These are phyloP conservation scores for Xylariaceae sp. DNA, from an alignment of 2,329 filamentous ascomycete species.

Conservation along the genomic window DNA sequence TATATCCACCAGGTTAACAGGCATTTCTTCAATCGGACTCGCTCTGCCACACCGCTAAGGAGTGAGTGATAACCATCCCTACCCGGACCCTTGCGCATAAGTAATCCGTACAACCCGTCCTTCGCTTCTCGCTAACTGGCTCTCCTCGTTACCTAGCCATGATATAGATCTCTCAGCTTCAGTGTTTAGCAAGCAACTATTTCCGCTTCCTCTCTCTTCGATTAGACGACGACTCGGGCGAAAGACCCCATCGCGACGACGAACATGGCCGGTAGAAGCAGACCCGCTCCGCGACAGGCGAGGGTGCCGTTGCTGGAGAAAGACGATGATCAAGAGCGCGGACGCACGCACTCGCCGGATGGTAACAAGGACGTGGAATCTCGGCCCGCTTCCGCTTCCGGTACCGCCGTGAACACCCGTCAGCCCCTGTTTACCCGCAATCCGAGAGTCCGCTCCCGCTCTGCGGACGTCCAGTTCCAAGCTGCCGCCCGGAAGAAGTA, in stretches of 20 bases:
- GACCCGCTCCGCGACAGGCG: constrained; percentile 44
- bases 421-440: constrained; percentile 45
- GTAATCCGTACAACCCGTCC: neutral
- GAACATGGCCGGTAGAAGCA: constrained; percentile 35
- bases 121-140: neutral
- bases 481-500: constrained; percentile 74
- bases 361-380: constrained; percentile 6
- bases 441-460: constrained; percentile 71
- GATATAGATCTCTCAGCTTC: neutral
- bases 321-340: constrained; percentile 29
- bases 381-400: constrained; percentile 30
- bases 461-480: constrained; percentile 60
- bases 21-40: neutral
- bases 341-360: constrained; percentile 26
- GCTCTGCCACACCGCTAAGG: neutral
- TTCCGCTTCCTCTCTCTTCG: neutral
- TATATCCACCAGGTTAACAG: neutral
- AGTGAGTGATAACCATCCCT: neutral
- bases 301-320: constrained; percentile 39
- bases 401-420: constrained; percentile 32
- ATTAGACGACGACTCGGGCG: constrained; percentile 11
- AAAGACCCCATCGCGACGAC: constrained; percentile 27
- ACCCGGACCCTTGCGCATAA: too few species aligned
- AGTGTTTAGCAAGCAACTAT: neutral
- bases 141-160: neutral